Evolutionary conservation across 345 rosid genomes (phyloP), one percentile per base, ranked within the genome.

Genomic region (Rubroshorea leprosula): DNA sequence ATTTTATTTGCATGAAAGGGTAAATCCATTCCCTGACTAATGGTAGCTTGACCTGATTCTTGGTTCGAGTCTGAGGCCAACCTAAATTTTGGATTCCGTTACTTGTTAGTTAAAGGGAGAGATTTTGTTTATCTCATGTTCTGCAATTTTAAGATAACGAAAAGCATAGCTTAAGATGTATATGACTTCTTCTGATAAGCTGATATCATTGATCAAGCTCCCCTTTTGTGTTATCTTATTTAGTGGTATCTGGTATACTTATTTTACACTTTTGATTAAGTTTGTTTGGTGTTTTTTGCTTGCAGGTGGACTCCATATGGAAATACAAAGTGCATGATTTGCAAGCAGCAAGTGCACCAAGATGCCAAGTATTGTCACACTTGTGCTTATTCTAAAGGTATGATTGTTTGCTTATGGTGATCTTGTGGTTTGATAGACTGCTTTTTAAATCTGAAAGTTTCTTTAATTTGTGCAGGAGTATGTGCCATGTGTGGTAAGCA

Each of bases 301-400:
- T 74, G 57, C 66, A 94, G 99, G 72, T 94, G 99, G 99, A 69
- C 87, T 52, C 99, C 96, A 45, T 82, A 78, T 49, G 90, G 97
- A 66, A 87, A 77, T 31, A 85, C 95, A 5, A 87, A 87, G 72
- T 94, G 99, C 85, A 74, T 76, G 50, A 87, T 94, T 48, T 94
- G 97, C 84, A 94, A 94, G 86, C 97, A 94, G 76, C 99, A 94
- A 64, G 97, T 85, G 14, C 99, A 94, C 66, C 99, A 94, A 74
- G 89, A 94, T 64, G 97, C 60, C 67, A 94, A 90, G 74, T 94
- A 94, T 51, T 94, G 99, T 74, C 99, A 94, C 74, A 85, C 97
- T 8, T 94, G 99, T 68, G 97, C 97, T 15, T 94, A 94, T 73
- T 76, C 83, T 29, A 94, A 94, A 94, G 99, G 97, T 89, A 61